Evolutionary conservation across 2,329 filamentous ascomycete species (phyloP).

Genomic region (Aspergillus eucalypticola): DNA sequence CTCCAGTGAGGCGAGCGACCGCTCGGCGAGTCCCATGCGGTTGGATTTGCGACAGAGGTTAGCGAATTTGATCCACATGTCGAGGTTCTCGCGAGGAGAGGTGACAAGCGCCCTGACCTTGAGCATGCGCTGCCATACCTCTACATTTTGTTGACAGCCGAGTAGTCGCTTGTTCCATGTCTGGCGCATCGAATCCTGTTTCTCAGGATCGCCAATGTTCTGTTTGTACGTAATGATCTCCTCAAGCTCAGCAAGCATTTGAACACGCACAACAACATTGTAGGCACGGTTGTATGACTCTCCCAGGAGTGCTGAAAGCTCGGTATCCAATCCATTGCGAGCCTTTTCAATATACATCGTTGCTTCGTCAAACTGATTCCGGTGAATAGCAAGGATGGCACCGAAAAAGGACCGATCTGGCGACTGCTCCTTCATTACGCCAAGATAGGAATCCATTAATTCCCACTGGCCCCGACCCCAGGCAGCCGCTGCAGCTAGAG

Average conservation of each 20-base stretch:
- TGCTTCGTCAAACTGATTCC: constrained; percentile 92
- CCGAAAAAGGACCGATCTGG: constrained; percentile 97
- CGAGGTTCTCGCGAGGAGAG: constrained; percentile 86
- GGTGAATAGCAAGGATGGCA: constrained; percentile 89
- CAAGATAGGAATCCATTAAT: constrained; percentile 94
- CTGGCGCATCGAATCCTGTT: constrained; percentile 83
- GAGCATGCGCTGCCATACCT: constrained; percentile 98
- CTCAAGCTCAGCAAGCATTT: constrained; percentile 98
- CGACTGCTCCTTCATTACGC: constrained; percentile 89
- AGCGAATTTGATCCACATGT: constrained; percentile 99
- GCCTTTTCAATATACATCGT: constrained; percentile 87
- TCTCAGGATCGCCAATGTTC: constrained; percentile 72
- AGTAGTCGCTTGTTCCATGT: constrained; percentile 96
- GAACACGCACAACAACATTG: constrained; percentile 93
- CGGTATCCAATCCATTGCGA: constrained; percentile 89
- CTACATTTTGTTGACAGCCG: constrained; percentile 93
- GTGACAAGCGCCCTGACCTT: constrained; percentile 92
- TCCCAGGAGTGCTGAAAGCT: constrained; percentile 92
- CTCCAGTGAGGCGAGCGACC: constrained; percentile 88
- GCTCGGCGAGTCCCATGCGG: constrained; percentile 90
- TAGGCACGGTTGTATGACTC: constrained; percentile 98
- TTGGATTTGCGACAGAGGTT: constrained; percentile 97
- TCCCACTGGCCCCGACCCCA: constrained; percentile 98
- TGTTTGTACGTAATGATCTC: constrained; percentile 99
- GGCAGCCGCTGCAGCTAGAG: constrained; percentile 88